Evolutionary conservation across 179 eudicot species (phyloP).

Genomic region (Vitellaria paradoxa): DNA sequence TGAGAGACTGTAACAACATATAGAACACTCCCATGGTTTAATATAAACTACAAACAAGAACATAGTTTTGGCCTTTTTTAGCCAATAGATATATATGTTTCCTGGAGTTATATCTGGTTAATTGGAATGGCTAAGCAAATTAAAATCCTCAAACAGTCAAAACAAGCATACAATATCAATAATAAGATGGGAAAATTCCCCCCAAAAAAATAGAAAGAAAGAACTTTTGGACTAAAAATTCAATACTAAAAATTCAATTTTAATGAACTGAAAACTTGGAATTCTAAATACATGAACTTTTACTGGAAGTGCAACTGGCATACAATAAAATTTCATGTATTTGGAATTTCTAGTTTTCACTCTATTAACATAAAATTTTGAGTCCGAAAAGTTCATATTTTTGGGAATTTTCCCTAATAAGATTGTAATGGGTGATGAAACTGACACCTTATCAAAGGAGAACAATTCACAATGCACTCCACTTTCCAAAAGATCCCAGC

Average conservation of each 20-base stretch:
- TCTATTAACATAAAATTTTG: too few species aligned
- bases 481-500: constrained; percentile 70
- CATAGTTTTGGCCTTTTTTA: neutral
- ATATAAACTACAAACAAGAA: neutral
- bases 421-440: constrained; percentile 1
- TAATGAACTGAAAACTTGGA: too few species aligned
- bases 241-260: too few species aligned
- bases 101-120: neutral
- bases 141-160: neutral
- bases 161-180: constrained; percentile 2
- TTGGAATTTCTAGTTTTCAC: too few species aligned
- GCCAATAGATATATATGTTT: neutral
- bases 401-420: neutral
- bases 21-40: neutral
- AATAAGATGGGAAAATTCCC: too few species aligned
- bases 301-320: too few species aligned
- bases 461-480: constrained; percentile 54
- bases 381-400: too few species aligned
- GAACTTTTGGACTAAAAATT: too few species aligned
- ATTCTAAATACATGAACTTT: too few species aligned
- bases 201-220: too few species aligned
- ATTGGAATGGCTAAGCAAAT: neutral
- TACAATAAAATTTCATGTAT: too few species aligned
- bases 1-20: neutral
- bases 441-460: constrained; percentile 77